Conservation (phyloP, 169 alveolate species). For the Cryptosporidium meleagridis region DNA sequence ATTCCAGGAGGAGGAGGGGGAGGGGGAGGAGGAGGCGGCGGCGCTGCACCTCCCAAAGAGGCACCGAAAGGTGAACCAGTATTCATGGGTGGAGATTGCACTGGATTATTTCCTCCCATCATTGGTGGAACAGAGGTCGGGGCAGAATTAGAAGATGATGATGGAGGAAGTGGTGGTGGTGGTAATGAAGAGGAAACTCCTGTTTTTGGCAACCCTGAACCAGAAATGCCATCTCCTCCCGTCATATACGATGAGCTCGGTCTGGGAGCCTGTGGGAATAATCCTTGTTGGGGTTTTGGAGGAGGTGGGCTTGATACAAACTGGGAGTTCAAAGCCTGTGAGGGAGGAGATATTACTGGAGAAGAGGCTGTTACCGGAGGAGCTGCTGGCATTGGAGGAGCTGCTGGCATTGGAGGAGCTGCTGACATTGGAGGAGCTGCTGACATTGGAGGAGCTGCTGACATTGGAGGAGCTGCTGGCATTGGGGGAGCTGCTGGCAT, state of each 20-base stretch:
- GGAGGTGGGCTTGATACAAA: slow-evolving; percentile 3
- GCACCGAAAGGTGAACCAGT: neutral
- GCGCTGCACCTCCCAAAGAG: neutral
- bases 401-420: neutral
- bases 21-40: slow-evolving; percentile 34
- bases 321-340: neutral
- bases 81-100: neutral
- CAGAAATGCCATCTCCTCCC: neutral
- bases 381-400: neutral
- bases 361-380: neutral
- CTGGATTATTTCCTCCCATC: neutral
- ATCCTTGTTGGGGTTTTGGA: slow-evolving; percentile 1
- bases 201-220: neutral
- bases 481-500: neutral
- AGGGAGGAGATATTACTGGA: neutral
- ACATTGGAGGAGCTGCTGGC: neutral
- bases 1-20: slow-evolving; percentile 65
- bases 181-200: neutral
- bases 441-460: neutral
- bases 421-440: neutral
- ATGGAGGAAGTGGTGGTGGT: slow-evolving; percentile 1
- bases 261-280: slow-evolving; percentile 13
- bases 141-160: neutral
- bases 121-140: neutral
- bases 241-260: neutral